Conservation (phyloP, 192 early-diverging fungal species). For the Spizellomyces sp. region DNA sequence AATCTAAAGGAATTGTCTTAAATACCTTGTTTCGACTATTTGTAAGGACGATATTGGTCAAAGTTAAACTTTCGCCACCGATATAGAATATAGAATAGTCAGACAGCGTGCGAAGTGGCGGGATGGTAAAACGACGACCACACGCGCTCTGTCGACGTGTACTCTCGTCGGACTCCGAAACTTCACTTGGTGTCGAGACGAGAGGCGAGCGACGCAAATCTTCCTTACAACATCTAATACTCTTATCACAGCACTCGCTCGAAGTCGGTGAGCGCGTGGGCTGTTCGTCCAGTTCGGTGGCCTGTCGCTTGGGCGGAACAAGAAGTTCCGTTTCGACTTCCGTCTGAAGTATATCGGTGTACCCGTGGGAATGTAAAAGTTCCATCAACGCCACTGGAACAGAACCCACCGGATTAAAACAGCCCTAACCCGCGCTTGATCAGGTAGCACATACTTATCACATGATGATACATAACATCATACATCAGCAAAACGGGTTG, state of each 20-base stretch:
- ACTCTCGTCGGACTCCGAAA: too few relatives aligned
- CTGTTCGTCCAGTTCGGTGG: neutral
- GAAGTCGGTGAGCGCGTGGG: neutral
- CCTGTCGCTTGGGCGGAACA: neutral
- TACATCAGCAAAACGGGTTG: slow-evolving; percentile 67
- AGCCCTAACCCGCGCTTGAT: too few relatives aligned
- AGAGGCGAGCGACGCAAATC: too few relatives aligned
- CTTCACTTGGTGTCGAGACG: too few relatives aligned
- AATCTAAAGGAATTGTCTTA: too few relatives aligned
- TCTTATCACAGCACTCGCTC: too few relatives aligned
- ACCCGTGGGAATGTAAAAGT: neutral
- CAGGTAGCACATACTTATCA: neutral
- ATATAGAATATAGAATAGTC: slow-evolving; percentile 69
- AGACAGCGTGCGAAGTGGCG: too few relatives aligned
- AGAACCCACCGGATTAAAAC: neutral
- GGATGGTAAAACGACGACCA: too few relatives aligned
- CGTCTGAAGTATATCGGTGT: neutral
- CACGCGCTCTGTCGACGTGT: too few relatives aligned
- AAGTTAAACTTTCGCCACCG: slow-evolving; percentile 76
- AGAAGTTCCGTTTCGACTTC: too few relatives aligned
- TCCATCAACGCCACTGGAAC: neutral
- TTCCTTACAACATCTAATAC: too few relatives aligned
- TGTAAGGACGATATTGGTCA: slow-evolving; percentile 88
- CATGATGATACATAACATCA: slow-evolving; percentile 74
- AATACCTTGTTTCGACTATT: slow-evolving; percentile 37